phyloP scores from a whole-genome alignment of 2,329 filamentous ascomycete genomes.

The Diplodia sapinea region DNA sequence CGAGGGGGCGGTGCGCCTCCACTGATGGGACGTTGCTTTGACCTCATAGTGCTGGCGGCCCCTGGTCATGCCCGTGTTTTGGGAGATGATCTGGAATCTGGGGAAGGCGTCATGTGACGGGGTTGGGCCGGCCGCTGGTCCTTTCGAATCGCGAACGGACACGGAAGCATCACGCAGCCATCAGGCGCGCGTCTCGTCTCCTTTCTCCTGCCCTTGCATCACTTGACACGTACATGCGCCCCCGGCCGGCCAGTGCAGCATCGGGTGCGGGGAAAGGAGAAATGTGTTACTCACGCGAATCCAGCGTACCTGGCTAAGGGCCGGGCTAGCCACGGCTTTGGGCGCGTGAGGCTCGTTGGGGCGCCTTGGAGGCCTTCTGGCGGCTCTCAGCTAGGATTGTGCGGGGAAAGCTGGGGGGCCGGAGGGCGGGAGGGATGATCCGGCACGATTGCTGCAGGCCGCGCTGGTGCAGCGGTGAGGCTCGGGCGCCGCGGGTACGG shows the following conservation, averaged over 20 bases:
- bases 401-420: slow-evolving; percentile 27
- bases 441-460: slow-evolving; percentile 10
- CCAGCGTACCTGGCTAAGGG: slow-evolving; percentile 14
- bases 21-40: slow-evolving; percentile 9
- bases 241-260: slow-evolving; percentile 16
- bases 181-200: slow-evolving; percentile 18
- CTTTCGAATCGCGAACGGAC: slow-evolving; percentile 28
- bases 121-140: neutral
- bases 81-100: slow-evolving; percentile 8
- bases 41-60: slow-evolving; percentile 1
- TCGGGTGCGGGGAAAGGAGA: slow-evolving; percentile 17
- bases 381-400: slow-evolving; percentile 17
- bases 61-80: slow-evolving; percentile 8
- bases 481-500: slow-evolving; percentile 23
- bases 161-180: slow-evolving; percentile 22
- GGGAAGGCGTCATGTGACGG: slow-evolving; percentile 28
- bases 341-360: slow-evolving; percentile 10
- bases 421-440: slow-evolving; percentile 28
- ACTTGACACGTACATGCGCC: slow-evolving; percentile 28
- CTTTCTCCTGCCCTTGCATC: slow-evolving; percentile 24
- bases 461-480: slow-evolving; percentile 12
- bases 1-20: slow-evolving; percentile 7
- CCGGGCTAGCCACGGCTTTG: slow-evolving; percentile 13
- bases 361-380: neutral
- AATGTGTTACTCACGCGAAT: slow-evolving; percentile 16